Base-by-base conservation (phyloP, 352 stramenopile species). In the Phytophthora melonis region DNA sequence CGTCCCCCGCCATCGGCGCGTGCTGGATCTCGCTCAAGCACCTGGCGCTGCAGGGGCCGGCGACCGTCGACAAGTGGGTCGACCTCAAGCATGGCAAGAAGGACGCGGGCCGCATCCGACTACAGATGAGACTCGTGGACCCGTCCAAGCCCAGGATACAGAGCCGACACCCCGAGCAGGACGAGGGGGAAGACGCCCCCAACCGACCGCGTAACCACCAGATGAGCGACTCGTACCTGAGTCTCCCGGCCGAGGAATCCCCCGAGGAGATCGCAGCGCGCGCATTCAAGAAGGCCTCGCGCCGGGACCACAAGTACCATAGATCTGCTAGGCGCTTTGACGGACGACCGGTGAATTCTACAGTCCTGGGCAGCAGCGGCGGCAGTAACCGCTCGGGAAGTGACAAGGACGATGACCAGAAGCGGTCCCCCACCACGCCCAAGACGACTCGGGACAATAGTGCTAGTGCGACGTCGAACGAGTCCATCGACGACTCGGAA, bases 91-190 rank as follows among this genome's bases (percentile, higher is more conserved):
- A 77, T 36, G 80, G 82, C 47, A 90, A 89, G 62, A 88, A 85
- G 21, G 67, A 82, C 50, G 88, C 82, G 7, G 88, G 88, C 11
- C 76, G 82, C 9, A 79, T 94, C 50, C 79, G 88, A 63, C 75
- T 94, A 36, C 88, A 94, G 74, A 36, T 93, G 66, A 85, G 86
- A 62, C 74, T 94, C 43, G 61, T 89, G 6, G 75, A 80, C 8
- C 55, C 66, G 7, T 72, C 62, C 0, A 49, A 13, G 27, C 21
- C 67, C 13, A 78, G 49, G 32, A 53, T 70, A 68, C 66, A 68
- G 41, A 63, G 30, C 41, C 63, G 18, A 71, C 62, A 34, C 19
- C 56, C 34, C 2, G 59, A 69, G 6, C 55, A 70, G 27, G 68
- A 77, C 23, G 68, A 80, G 21, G 62, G 32, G 1, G 41, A 52